These are phyloP conservation scores for Chernovozyma aurita DNA, from an alignment of 1,139 yeast species.

Conservation along the genomic window DNA sequence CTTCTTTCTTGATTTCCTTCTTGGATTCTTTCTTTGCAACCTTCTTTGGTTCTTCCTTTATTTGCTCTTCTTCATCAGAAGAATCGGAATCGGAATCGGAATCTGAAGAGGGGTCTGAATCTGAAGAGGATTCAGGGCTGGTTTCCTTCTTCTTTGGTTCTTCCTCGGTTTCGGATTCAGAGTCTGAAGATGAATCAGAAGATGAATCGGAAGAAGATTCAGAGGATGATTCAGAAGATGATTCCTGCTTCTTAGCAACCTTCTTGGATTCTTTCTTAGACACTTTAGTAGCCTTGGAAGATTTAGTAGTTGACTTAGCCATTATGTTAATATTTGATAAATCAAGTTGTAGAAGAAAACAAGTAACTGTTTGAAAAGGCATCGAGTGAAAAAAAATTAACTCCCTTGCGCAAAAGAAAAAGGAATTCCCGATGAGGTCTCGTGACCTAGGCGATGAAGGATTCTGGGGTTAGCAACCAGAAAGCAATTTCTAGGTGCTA, in stretches of 20 bases:
- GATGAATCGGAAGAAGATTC: constrained; percentile 15
- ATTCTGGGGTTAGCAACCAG: neutral
- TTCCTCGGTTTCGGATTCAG: constrained; percentile 15
- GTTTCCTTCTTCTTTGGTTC: constrained; percentile 1
- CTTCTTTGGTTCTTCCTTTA: constrained; percentile 12
- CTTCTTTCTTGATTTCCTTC: constrained; percentile 24
- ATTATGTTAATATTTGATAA: constrained; percentile 11
- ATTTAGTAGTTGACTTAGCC: constrained; percentile 28
- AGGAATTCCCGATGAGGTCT: neutral
- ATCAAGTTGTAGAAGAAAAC: constrained; percentile 4
- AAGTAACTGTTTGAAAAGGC: constrained; percentile 1
- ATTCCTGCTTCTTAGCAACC: constrained; percentile 23
- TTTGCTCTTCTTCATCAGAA: constrained; percentile 23
- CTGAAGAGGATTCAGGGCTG: constrained; percentile 5
- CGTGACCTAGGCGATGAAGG: neutral
- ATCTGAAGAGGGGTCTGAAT: constrained; percentile 9
- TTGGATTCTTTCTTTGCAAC: constrained; percentile 21
- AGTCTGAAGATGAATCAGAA: constrained; percentile 24
- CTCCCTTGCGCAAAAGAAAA: constrained; percentile 2
- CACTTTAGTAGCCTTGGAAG: constrained; percentile 19
- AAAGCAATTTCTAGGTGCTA: too few relatives aligned
- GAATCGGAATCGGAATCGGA: constrained; percentile 16
- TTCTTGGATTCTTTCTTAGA: constrained; percentile 25
- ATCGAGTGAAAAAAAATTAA: constrained; percentile 6
- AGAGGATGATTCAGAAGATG: constrained; percentile 16